A percentile compares a stretch with the other conserved stretches of the same genome.
Conservation (phyloP, 371 early-diverging fungal genomes). For the Rhizopus stolonifer region DNA sequence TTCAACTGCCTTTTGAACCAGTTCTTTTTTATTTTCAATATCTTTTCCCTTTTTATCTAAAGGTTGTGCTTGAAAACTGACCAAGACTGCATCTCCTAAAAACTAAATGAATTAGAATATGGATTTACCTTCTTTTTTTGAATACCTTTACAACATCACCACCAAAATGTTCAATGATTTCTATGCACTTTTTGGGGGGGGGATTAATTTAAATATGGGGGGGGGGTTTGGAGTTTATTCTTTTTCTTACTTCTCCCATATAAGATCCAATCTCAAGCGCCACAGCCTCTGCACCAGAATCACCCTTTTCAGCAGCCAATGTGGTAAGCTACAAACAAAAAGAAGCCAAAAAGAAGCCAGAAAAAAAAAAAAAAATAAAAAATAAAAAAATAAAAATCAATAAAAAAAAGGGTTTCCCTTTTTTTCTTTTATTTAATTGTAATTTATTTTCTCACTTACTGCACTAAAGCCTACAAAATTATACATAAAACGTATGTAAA, state of each 20-base stretch:
- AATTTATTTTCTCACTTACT: conserved; percentile 10
- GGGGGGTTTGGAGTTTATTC: too few species aligned
- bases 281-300: conserved; percentile 65
- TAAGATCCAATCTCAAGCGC: conserved; percentile 62
- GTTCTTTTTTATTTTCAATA: conserved; percentile 26
- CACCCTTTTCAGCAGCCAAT: conserved; percentile 58
- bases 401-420: too few species aligned
- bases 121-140: neutral
- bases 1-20: conserved; percentile 53
- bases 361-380: neutral
- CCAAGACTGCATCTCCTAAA: conserved; percentile 62
- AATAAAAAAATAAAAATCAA: too few species aligned
- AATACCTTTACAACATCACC: conserved; percentile 64
- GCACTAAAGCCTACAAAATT: conserved; percentile 31
- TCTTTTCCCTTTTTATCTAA: conserved; percentile 5
- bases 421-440: neutral
- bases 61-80: conserved; percentile 52
- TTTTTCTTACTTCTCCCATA: conserved; percentile 45
- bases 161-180: conserved; percentile 61
- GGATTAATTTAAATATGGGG: too few species aligned
- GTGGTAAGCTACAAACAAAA: conserved; percentile 51
- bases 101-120: conserved; percentile 36
- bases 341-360: neutral
- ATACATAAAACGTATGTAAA: neutral
- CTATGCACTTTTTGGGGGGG: conserved; percentile 49